Evolutionary conservation across 352 stramenopile genomes (phyloP).

Genomic region (Plasmopara viticola): DNA sequence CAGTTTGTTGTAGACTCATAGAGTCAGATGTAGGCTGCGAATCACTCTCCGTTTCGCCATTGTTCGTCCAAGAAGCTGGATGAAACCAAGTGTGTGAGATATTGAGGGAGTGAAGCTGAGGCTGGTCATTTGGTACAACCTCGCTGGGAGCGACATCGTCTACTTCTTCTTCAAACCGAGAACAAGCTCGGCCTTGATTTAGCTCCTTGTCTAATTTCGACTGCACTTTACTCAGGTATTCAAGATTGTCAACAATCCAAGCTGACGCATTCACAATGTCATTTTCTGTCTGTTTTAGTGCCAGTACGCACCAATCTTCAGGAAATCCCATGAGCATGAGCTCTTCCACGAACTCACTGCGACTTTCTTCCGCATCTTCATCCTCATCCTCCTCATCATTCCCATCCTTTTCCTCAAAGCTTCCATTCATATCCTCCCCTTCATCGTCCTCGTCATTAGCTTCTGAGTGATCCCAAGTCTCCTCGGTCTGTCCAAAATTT

Average conservation of each 20-base stretch:
- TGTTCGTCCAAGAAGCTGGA: conserved; percentile 2
- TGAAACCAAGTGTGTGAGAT: not conserved
- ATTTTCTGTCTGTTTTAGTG: conserved; percentile 87
- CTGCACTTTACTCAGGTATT: conserved; percentile 85
- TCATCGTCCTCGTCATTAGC: conserved; percentile 10
- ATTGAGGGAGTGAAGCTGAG: conserved; percentile 1
- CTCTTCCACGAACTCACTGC: conserved; percentile 83
- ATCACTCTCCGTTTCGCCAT: not conserved
- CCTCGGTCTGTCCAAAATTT: conserved; percentile 1
- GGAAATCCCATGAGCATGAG: conserved; percentile 91
- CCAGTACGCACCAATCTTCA: conserved; percentile 88
- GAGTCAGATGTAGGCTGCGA: not conserved
- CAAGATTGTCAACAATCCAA: conserved; percentile 92
- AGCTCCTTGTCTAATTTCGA: conserved; percentile 66
- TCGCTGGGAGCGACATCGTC: conserved; percentile 28
- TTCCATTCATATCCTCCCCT: conserved; percentile 14
- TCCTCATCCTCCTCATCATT: conserved; percentile 31
- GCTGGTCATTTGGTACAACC: not conserved
- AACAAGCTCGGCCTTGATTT: conserved; percentile 29
- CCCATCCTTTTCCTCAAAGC: conserved; percentile 13
- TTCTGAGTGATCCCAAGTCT: conserved; percentile 14
- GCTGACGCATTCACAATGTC: conserved; percentile 87
- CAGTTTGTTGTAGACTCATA: not conserved
- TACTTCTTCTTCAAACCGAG: conserved; percentile 61
- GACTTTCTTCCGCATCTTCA: conserved; percentile 49